Conservation (phyloP, 2,329 filamentous ascomycete species). For the Talaromyces sp. region DNA sequence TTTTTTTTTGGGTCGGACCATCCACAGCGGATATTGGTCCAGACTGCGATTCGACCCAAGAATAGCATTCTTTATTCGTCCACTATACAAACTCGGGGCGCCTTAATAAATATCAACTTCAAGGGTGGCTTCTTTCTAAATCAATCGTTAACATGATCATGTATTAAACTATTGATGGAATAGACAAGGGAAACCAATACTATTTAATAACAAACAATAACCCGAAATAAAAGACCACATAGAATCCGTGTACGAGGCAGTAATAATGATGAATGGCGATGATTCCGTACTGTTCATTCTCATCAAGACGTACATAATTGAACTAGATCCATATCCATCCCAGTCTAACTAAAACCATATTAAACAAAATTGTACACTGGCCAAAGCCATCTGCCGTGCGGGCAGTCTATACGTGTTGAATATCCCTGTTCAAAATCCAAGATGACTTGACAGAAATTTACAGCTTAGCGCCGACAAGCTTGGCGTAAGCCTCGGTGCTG, state of each 20-base stretch:
- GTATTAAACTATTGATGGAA: too few relatives aligned
- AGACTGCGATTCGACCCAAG: background rate
- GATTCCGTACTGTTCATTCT: slow-evolving; percentile 30
- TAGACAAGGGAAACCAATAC: too few relatives aligned
- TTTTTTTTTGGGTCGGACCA: background rate
- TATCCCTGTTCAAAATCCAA: background rate
- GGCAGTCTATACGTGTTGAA: slow-evolving; percentile 15
- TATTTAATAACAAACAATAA: background rate
- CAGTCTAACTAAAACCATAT: slow-evolving; percentile 8
- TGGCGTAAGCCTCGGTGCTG: slow-evolving; percentile 93
- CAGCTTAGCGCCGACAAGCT: slow-evolving; percentile 84
- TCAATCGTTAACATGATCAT: too few relatives aligned
- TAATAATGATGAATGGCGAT: background rate
- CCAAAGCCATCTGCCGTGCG: slow-evolving; percentile 18
- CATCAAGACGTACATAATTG: slow-evolving; percentile 26
- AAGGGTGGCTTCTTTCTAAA: too few relatives aligned
- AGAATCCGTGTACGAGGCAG: background rate
- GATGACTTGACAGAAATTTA: slow-evolving; percentile 47
- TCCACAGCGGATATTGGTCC: background rate
- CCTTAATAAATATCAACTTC: too few relatives aligned
- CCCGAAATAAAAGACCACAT: background rate
- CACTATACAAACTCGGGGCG: too few relatives aligned
- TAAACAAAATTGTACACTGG: slow-evolving; percentile 2
- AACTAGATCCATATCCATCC: slow-evolving; percentile 23
- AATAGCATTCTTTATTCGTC: too few relatives aligned